A percentile compares a stretch with the other conserved stretches of the same genome.
Conservation (phyloP, 306 rosid species). For the Pyrus bretschneideri region DNA sequence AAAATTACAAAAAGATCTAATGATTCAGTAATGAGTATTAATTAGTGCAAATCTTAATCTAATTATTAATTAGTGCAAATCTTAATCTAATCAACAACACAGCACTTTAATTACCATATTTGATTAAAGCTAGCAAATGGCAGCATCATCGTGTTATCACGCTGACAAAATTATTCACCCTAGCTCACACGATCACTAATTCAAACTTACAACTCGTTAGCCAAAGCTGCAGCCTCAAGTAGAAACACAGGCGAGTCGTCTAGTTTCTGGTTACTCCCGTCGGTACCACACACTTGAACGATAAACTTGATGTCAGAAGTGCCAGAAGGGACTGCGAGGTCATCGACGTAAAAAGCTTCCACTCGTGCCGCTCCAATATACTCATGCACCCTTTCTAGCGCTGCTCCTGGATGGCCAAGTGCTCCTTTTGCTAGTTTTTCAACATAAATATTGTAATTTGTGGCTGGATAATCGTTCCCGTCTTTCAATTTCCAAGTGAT, state of each 20-base stretch:
- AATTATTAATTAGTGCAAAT: too few relatives aligned
- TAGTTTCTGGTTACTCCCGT: conserved; percentile 59
- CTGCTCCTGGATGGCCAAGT: conserved; percentile 1
- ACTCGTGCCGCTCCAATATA: conserved; percentile 67
- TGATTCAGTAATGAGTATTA: too few relatives aligned
- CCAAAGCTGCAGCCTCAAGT: conserved; percentile 34
- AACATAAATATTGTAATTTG: conserved; percentile 51
- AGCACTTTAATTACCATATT: not conserved
- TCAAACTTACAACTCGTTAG: not conserved
- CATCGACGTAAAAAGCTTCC: conserved; percentile 59
- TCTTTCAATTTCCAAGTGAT: conserved; percentile 65
- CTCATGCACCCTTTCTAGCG: conserved; percentile 14
- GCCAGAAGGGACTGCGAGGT: conserved; percentile 39
- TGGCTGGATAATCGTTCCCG: conserved; percentile 20
- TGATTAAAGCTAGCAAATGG: too few relatives aligned
- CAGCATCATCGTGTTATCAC: not conserved
- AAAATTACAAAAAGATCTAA: too few relatives aligned
- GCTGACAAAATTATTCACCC: not conserved
- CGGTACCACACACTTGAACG: conserved; percentile 57
- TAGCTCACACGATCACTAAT: not conserved
- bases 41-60: too few relatives aligned
- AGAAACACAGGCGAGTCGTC: conserved; percentile 55
- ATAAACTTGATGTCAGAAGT: conserved; percentile 44
- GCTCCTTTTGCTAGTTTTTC: conserved; percentile 34
- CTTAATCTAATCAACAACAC: not conserved